Evolutionary conservation across 805 yeast genomes (phyloP).

Genomic region (Metschnikowia cubensis): DNA sequence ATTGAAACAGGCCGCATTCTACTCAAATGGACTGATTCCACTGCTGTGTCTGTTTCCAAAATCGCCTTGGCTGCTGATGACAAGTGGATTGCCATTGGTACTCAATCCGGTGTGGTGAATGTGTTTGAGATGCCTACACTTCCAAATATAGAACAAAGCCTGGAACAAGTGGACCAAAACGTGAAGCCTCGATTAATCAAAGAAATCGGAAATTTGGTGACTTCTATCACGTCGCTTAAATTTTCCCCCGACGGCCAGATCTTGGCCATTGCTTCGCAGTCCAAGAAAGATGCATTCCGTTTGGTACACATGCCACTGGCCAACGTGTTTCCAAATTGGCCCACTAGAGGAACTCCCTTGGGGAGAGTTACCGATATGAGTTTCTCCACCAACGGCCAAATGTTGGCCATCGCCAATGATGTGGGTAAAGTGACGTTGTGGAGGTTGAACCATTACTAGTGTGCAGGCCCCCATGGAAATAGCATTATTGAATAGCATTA

Average conservation of each 20-base stretch:
- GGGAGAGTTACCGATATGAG: conserved; percentile 85
- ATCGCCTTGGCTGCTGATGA: conserved; percentile 70
- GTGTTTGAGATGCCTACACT: conserved; percentile 52
- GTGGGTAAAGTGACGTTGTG: conserved; percentile 87
- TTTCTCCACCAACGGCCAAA: conserved; percentile 77
- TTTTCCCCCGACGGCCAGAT: conserved; percentile 89
- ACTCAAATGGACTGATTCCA: conserved; percentile 78
- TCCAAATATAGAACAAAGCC: too few relatives aligned
- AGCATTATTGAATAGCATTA: too few relatives aligned
- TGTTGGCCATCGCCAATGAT: conserved; percentile 87
- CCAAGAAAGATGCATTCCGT: conserved; percentile 79
- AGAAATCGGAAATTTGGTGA: conserved; percentile 72
- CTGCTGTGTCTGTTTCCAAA: conserved; percentile 80
- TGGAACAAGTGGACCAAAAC: not conserved
- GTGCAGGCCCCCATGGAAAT: too few relatives aligned
- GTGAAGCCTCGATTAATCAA: conserved; percentile 49
- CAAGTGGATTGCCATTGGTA: conserved; percentile 87
- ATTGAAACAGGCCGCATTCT: conserved; percentile 31
- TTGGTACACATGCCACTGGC: conserved; percentile 85
- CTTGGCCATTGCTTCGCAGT: conserved; percentile 79
- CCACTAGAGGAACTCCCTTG: conserved; percentile 92
- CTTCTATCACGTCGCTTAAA: conserved; percentile 66
- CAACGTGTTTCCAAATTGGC: conserved; percentile 91
- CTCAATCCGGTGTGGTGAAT: conserved; percentile 83
- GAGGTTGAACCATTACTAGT: conserved; percentile 75